Conservation (phyloP, 164 flowering plant species). For the Malania oleifera region DNA sequence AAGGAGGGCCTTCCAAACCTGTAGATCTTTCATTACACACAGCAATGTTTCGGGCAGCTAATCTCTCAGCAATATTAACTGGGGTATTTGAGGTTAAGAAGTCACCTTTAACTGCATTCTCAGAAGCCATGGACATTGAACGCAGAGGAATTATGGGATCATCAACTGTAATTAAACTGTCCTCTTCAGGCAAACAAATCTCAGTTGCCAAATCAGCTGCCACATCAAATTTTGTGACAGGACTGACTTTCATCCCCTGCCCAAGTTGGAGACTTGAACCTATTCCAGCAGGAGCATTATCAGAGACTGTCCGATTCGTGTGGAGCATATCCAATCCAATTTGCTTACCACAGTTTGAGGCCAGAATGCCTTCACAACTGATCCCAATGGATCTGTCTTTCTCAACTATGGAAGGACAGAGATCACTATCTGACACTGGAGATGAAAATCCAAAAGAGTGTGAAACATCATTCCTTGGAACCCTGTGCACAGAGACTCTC, state of each 20-base stretch:
- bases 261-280: neutral
- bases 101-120: neutral
- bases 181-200: slow-evolving; percentile 22
- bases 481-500: neutral
- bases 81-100: neutral
- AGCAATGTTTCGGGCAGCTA: neutral
- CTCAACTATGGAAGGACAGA: neutral
- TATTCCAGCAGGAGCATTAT: neutral
- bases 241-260: neutral
- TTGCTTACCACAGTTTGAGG: neutral
- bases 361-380: slow-evolving; percentile 4
- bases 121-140: neutral
- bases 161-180: slow-evolving; percentile 22
- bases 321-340: neutral
- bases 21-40: neutral
- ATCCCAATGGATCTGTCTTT: neutral
- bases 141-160: slow-evolving; percentile 5
- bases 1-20: slow-evolving; percentile 2
- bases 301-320: neutral
- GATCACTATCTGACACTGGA: neutral
- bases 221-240: slow-evolving; percentile 2
- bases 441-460: too few species aligned
- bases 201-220: slow-evolving; percentile 5
- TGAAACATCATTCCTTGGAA: neutral
- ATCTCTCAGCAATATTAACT: neutral